Evolutionary conservation across 768 basidiomycete species (phyloP).

Genomic region (Rubroboletus pulcherrimus): DNA sequence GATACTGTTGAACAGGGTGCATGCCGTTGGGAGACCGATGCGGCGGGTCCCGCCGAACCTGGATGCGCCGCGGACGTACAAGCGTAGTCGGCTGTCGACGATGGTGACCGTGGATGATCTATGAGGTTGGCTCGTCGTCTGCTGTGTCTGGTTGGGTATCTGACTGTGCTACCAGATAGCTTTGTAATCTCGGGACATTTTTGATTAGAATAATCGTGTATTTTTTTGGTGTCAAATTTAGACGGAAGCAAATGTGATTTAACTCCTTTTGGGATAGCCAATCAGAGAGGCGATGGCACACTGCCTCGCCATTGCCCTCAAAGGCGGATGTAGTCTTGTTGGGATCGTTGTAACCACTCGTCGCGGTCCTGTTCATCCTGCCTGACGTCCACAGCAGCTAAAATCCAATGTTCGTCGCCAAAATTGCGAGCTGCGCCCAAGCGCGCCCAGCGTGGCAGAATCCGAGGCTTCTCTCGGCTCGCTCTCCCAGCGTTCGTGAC

Average conservation of each 20-base stretch:
- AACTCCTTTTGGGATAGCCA: constrained; percentile 13
- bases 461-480: constrained; percentile 30
- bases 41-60: constrained; percentile 35
- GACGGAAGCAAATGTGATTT: too few relatives aligned
- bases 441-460: constrained; percentile 35
- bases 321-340: constrained; percentile 18
- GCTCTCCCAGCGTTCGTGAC: constrained; percentile 13
- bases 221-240: not conserved
- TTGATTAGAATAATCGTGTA: constrained; percentile 9
- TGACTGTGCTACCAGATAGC: not conserved
- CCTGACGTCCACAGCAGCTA: constrained; percentile 1
- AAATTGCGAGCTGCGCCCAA: constrained; percentile 6
- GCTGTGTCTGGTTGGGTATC: not conserved
- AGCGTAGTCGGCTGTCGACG: constrained; percentile 51
- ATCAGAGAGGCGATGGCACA: constrained; percentile 25
- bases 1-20: constrained; percentile 52
- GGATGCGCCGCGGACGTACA: constrained; percentile 39
- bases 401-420: not conserved
- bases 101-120: constrained; percentile 45
- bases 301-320: constrained; percentile 23
- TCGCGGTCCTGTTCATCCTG: not conserved
- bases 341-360: not conserved
- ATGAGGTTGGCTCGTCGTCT: constrained; percentile 10
- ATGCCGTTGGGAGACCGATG: constrained; percentile 50
- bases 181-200: not conserved